phyloP scores from a whole-genome alignment of 306 rosid genomes.

The Carpinus fangiana region DNA sequence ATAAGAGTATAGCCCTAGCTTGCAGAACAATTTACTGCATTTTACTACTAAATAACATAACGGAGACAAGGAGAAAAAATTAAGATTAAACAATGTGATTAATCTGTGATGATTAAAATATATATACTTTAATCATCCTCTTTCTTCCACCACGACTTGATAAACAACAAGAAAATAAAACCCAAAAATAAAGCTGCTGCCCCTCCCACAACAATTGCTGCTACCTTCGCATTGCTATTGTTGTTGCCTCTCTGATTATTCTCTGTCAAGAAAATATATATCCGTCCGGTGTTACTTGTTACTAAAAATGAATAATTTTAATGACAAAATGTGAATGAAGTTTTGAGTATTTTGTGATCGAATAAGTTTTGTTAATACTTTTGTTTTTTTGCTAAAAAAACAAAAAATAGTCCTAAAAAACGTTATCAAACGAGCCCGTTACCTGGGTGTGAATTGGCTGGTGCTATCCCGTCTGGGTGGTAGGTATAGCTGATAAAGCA shows the following conservation, averaged over 20 bases:
- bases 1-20: neutral
- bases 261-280: conserved; percentile 13
- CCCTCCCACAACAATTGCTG: conserved; percentile 67
- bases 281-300: neutral
- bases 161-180: conserved; percentile 34
- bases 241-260: neutral
- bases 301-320: too few relatives aligned
- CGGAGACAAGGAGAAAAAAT: neutral
- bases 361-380: too few relatives aligned
- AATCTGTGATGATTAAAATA: neutral
- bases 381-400: too few relatives aligned
- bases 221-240: conserved; percentile 23
- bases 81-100: neutral
- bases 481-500: conserved; percentile 55
- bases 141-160: conserved; percentile 55
- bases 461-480: conserved; percentile 23
- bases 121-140: conserved; percentile 30
- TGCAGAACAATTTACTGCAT: neutral
- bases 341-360: too few relatives aligned
- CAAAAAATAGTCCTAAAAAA: too few relatives aligned
- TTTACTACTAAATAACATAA: neutral
- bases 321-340: too few relatives aligned
- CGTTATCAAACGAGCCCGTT: neutral
- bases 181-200: conserved; percentile 47
- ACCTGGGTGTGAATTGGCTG: conserved; percentile 28